Percentiles rank a stretch among this genome's conserved stretches.
Conservation (phyloP, 352 stramenopile genomes). For the Pythium apleroticum region DNA sequence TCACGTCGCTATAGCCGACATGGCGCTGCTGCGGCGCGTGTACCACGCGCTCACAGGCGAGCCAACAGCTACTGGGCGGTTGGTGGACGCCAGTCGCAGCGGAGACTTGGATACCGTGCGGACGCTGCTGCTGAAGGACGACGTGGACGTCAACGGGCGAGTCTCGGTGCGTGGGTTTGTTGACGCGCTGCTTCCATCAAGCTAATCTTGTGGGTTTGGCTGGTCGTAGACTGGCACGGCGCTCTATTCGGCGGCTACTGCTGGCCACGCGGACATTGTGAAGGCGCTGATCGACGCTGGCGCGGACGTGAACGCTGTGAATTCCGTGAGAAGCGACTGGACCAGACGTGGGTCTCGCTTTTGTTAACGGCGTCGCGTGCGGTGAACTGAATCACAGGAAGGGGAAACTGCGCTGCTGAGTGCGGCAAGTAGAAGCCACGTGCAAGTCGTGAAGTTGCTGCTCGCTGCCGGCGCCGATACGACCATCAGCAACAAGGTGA, state of each 20-base stretch:
- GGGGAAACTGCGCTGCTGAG: background rate
- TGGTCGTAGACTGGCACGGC: background rate
- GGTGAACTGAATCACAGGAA: background rate
- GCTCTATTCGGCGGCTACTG: background rate
- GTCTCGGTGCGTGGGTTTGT: too few species aligned
- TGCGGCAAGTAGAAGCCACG: background rate
- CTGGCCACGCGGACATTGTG: background rate
- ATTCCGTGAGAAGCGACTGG: background rate
- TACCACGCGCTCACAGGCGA: background rate
- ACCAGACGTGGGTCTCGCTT: too few species aligned
- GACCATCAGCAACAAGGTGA: background rate
- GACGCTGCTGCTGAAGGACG: background rate
- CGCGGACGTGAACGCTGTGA: background rate
- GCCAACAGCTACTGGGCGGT: background rate
- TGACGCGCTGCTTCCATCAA: too few species aligned
- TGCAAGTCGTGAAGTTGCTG: background rate
- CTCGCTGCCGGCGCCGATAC: background rate
- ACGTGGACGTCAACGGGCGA: background rate
- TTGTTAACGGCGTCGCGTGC: background rate
- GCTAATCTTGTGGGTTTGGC: too few species aligned
- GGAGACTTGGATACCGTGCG: background rate
- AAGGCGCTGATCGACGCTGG: slow-evolving; percentile 9
- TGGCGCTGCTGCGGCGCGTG: slow-evolving; percentile 1
- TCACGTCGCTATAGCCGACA: background rate
- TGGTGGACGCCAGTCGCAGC: background rate